Base-by-base conservation (phyloP, 75 land plant species). In the Pinus tabuliformis region DNA sequence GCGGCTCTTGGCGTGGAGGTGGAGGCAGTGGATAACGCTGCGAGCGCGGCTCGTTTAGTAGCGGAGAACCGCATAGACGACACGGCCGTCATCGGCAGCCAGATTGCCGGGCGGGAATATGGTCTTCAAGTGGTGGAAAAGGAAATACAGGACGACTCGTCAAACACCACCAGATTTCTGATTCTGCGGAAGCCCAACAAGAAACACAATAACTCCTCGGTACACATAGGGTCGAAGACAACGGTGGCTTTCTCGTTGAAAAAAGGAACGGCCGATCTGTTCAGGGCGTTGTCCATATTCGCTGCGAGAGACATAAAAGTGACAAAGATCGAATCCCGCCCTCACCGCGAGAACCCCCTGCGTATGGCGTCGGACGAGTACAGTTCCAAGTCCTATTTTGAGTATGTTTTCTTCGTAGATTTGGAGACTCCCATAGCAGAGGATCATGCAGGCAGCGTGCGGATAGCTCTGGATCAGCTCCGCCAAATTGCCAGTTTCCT, bases 391-490 rank as follows among this genome's bases (percentile, higher is more conserved):
- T 71, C 64, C 72, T 84, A 76, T 54, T 80, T 80, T 62, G 87
- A 85, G 66, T 84, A 84, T 72, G 72, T 84, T 16, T 81, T 84
- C 62, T 84, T 82, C 75, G 72, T 84, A 12, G 86, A 85, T 72
- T 85, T 85, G 57, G 81, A 85, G 74, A 80, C 85, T 33, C 82
- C 87, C 74, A 82, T 85, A 85, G 87, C 87, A 9, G 87, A 85
- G 17, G 62, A 45, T 20, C 57, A 85, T 13, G 87, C 87, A 39
- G 33, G 33, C 33, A 33, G 33, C 1, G 33, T 33, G 33, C 33
- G 1, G 33, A 33, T 33, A 33, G 33, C 33, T 33, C 2, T 33
- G 33, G 33, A 33, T 33, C 2, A 33, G 33, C 33, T 60, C 52
- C n/a, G 57, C 24, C 79, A 82, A 57, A 56, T 74, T 7, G 36